Percentiles rank a stretch among this genome's conserved stretches.
These are phyloP conservation scores for Aspergillus phoenicis DNA, from an alignment of 2,329 filamentous ascomycete species.

Conservation along the genomic window DNA sequence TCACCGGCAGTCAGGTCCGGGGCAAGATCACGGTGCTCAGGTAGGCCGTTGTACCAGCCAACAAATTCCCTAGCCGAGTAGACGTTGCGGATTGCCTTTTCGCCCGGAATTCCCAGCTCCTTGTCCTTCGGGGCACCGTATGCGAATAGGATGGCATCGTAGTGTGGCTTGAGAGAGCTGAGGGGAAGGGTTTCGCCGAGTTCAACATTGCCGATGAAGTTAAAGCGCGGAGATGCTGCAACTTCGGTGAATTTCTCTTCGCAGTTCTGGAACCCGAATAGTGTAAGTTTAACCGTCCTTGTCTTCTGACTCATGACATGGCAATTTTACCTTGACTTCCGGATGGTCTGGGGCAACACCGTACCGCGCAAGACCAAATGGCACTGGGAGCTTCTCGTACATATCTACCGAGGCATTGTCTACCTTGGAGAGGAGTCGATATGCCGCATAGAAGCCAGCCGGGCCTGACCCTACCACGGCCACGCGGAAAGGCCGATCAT, in stretches of 20 bases:
- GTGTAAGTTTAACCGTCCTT: background rate
- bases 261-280: conserved; percentile 69
- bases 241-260: conserved; percentile 92
- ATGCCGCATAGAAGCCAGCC: conserved; percentile 92
- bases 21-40: conserved; percentile 72
- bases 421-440: conserved; percentile 77
- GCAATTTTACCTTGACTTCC: conserved; percentile 80
- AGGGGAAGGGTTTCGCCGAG: conserved; percentile 73
- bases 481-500: conserved; percentile 67
- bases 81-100: conserved; percentile 67
- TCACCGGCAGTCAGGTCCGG: conserved; percentile 75
- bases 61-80: conserved; percentile 92
- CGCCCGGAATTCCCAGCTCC: conserved; percentile 76
- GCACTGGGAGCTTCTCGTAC: conserved; percentile 92
- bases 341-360: conserved; percentile 98
- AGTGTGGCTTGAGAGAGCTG: conserved; percentile 71
- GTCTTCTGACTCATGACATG: background rate
- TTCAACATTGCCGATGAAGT: conserved; percentile 85
- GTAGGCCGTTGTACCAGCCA: conserved; percentile 97
- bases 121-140: conserved; percentile 89
- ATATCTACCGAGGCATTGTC: conserved; percentile 79
- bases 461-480: conserved; percentile 92
- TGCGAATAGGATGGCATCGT: conserved; percentile 88
- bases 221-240: conserved; percentile 78
- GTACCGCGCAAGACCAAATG: conserved; percentile 88